Percentiles rank a stretch among this genome's conserved stretches.
These are phyloP conservation scores for Candida ascalaphidarum DNA, from an alignment of 805 yeast genomes.

Conservation along the genomic window DNA sequence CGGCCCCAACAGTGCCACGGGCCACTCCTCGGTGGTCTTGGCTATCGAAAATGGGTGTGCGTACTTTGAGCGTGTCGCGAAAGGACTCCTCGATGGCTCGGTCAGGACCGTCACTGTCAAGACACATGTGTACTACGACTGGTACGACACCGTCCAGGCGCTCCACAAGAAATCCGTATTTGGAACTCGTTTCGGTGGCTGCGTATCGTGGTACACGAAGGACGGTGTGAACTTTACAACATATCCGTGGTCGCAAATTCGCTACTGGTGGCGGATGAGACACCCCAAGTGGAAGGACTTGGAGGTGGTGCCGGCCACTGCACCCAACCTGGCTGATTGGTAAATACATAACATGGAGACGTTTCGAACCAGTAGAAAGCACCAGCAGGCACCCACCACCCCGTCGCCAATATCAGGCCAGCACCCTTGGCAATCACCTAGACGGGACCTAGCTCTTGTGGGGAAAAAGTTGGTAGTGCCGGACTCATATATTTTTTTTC, in stretches of 20 bases:
- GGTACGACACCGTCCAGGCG: slow-evolving; percentile 20
- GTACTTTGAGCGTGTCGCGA: slow-evolving; percentile 14
- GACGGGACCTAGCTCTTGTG: no score
- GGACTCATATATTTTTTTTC: no score
- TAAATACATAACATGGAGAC: no score
- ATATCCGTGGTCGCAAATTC: slow-evolving; percentile 28
- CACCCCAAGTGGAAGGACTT: slow-evolving; percentile 19
- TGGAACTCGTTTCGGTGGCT: slow-evolving; percentile 32
- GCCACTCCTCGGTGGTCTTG: slow-evolving; percentile 32
- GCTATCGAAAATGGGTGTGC: slow-evolving; percentile 27
- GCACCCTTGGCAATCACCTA: no score
- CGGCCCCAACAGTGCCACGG: slow-evolving; percentile 36
- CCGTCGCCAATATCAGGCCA: no score
- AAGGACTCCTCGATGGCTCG: slow-evolving; percentile 17
- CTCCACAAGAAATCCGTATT: slow-evolving; percentile 20
- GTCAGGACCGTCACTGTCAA: slow-evolving; percentile 22
- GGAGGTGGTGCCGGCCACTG: slow-evolving; percentile 2
- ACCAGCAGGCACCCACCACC: no score
- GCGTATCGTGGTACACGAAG: slow-evolving; percentile 29
- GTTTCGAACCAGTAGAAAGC: no score
- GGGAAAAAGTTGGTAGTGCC: no score
- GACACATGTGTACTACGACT: slow-evolving; percentile 20
- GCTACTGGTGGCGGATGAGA: slow-evolving; percentile 18
- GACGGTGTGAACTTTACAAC: slow-evolving; percentile 22
- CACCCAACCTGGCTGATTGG: no score